Evolutionary conservation across 257 asterid species (phyloP).

Genomic region (Solanum virginianum): DNA sequence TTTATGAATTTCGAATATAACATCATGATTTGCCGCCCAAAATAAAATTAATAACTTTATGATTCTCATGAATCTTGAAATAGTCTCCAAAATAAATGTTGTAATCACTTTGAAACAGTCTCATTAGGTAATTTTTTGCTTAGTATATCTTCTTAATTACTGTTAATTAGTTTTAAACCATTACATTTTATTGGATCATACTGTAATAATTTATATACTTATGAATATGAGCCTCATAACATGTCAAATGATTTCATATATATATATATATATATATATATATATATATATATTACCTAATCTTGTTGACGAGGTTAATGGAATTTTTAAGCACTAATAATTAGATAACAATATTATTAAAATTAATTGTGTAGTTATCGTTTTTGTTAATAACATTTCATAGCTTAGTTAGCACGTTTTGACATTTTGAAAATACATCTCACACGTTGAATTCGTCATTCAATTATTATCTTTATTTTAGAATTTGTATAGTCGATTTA

Average conservation of each 20-base stretch:
- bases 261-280: no score
- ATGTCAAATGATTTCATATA: not conserved
- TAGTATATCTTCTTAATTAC: not conserved
- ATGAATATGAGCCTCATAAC: not conserved
- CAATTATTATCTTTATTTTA: not conserved
- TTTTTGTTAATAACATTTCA: not conserved
- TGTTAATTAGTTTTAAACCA: not conserved
- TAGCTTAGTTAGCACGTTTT: not conserved
- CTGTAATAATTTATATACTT: not conserved
- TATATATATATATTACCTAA: not conserved
- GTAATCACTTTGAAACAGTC: not conserved
- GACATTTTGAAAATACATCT: not conserved
- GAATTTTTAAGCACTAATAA: not conserved
- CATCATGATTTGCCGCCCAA: not conserved
- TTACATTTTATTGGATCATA: not conserved
- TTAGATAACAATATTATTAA: not conserved
- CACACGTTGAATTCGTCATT: not conserved
- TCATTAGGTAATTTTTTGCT: not conserved
- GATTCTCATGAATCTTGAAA: not conserved
- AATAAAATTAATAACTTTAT: not conserved
- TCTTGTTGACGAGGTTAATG: not conserved
- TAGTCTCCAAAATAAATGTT: not conserved
- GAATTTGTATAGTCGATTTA: not conserved
- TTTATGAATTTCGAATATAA: not conserved
- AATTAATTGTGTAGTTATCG: not conserved